Evolutionary conservation across 2,329 filamentous ascomycete species (phyloP).

Genomic region (Fusarium ramigenum): DNA sequence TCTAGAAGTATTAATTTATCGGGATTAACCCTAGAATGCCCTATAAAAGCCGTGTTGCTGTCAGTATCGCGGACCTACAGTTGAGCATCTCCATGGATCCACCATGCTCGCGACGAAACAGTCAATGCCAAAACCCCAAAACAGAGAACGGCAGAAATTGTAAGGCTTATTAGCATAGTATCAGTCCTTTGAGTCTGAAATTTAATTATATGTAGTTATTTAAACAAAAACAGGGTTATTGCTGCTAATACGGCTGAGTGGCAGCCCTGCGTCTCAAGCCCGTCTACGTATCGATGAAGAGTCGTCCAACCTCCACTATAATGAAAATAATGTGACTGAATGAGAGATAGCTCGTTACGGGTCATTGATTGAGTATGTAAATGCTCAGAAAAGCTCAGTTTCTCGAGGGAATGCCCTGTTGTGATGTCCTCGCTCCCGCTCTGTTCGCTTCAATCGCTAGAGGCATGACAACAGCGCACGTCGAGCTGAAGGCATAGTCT

Average conservation of each 20-base stretch:
- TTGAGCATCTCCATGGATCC: neutral
- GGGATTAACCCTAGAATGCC: rapidly evolving
- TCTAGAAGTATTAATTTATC: neutral
- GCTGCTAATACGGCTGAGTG: neutral
- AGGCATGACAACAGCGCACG: neutral
- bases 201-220: rapidly evolving
- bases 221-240: rapidly evolving
- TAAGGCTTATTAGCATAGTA: rapidly evolving
- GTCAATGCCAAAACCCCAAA: neutral
- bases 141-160: rapidly evolving
- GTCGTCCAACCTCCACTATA: neutral
- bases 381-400: neutral
- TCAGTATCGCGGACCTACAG: neutral
- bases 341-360: rapidly evolving
- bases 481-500: too few relatives aligned
- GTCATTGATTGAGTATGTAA: rapidly evolving
- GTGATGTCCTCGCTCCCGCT: neutral
- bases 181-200: rapidly evolving
- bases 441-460: neutral
- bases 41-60: neutral
- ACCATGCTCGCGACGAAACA: neutral
- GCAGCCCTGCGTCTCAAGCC: neutral
- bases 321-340: neutral
- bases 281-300: neutral
- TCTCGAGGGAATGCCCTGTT: rapidly evolving